Base-by-base conservation (phyloP, 169 alveolate species). In the Theileria annulata region DNA sequence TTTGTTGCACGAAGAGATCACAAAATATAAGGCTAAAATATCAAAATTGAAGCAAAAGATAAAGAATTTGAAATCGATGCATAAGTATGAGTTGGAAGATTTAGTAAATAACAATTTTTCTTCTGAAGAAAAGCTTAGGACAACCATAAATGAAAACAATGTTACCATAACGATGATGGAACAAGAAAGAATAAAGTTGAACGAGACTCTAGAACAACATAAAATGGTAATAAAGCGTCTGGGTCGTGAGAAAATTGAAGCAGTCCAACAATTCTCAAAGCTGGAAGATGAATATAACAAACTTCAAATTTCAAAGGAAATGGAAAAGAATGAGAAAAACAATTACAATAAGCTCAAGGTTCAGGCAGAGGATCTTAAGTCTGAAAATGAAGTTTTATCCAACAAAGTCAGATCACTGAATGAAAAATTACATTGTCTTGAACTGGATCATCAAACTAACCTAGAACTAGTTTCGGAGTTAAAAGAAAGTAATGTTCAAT, bases 51-150 rank as follows among this genome's bases (percentile, higher is more conserved):
- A 33, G 59, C 63, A 68, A 13, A 5, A 68, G 60, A 68, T 68
- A 19, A 68, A 68, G 6, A 68, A 33, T 37, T 25, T 68, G 3
- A 68, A 68, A 58, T 21, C 66, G 4, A 30, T 17, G 0, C 76
- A 68, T 21, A 49, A 68, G 76, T 68, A 68, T 35, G 76, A 68
- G 42, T 68, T 68, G 76, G 76, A 68, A 1, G 63, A 49, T 17
- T 64, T 68, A 17, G 3, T 42, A 58, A 68, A 42, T 23, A 49
- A 13, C 21, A 30, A 30, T 21, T 62, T n/a, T 19, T 27, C 31
- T 2, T 28, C 33, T 62, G 71, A 62, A 37, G 49, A 62, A 2
- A 62, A 62, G 71, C 71, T 62, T 19, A 62, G 71, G 33, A 6
- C 37, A 28, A 21, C 71, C 4, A 62, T 62, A 28, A 62, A 62